Conservation (phyloP, 495 filamentous ascomycete genomes). For the Xylaria curta region DNA sequence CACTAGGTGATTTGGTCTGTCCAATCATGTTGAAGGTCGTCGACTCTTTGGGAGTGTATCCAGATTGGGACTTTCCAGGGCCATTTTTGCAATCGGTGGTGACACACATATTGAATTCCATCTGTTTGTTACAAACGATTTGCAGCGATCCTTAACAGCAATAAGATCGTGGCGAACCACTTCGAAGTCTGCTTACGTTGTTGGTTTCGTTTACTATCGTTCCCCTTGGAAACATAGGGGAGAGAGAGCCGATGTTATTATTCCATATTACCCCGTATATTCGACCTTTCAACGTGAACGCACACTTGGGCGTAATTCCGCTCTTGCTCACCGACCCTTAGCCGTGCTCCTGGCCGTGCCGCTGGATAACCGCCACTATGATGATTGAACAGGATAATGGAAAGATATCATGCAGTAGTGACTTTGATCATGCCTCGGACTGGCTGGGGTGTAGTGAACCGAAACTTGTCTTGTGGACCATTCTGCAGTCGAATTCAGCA, state of each 20-base stretch:
- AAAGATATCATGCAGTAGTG: constrained; percentile 16
- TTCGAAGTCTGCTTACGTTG: neutral
- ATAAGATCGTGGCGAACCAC: neutral
- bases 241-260: neutral
- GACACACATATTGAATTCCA: neutral
- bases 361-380: constrained; percentile 13
- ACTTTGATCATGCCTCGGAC: constrained; percentile 5
- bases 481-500: constrained; percentile 15
- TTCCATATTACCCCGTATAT: neutral
- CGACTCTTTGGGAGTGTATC: constrained; percentile 32
- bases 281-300: neutral
- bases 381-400: constrained; percentile 1
- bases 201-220: neutral
- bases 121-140: neutral
- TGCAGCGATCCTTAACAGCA: neutral
- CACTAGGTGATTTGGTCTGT: constrained; percentile 5
- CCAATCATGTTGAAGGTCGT: constrained; percentile 24
- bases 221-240: neutral
- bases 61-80: constrained; percentile 29
- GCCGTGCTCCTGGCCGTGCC: neutral
- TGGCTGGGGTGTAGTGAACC: constrained; percentile 5
- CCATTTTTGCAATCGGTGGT: neutral
- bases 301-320: neutral
- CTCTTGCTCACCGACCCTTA: constrained; percentile 11
- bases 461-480: constrained; percentile 24